Conservation (phyloP, 805 yeast genomes). For the Pichia thaimueangensis region DNA sequence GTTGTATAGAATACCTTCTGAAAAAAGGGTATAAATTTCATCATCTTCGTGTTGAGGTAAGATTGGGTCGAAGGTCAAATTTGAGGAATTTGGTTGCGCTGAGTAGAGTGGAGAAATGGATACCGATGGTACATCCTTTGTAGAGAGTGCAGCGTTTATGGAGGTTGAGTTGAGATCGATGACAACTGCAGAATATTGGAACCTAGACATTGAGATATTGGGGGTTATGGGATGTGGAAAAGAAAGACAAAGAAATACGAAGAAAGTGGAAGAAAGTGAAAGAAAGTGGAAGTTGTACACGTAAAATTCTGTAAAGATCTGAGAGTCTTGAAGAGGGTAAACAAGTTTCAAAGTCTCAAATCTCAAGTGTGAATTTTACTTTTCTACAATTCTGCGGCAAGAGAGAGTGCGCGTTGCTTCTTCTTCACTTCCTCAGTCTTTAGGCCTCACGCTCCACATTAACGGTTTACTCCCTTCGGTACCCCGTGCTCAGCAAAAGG, state of each 20-base stretch:
- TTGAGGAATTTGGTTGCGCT: conserved; percentile 22
- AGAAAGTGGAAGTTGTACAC: not conserved
- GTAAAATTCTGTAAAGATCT: no score
- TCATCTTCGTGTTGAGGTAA: conserved; percentile 28
- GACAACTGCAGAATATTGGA: conserved; percentile 51
- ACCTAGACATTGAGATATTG: not conserved
- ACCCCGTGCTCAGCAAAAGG: no score
- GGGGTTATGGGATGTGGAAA: conserved; percentile 12
- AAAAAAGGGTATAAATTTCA: conserved; percentile 54
- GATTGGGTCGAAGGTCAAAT: conserved; percentile 9
- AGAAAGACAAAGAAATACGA: not conserved
- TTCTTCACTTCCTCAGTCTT: no score
- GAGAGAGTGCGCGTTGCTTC: no score
- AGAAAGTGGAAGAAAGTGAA: not conserved
- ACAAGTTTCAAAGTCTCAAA: no score
- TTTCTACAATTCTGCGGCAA: no score
- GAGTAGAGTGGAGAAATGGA: conserved; percentile 53
- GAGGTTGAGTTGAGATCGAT: conserved; percentile 61
- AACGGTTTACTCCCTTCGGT: no score
- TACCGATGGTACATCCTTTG: conserved; percentile 54
- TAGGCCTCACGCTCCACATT: no score
- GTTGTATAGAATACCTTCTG: conserved; percentile 61
- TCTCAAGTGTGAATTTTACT: no score
- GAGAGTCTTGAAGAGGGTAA: no score
- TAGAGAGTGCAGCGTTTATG: conserved; percentile 67